phyloP scores from a whole-genome alignment of 768 basidiomycete genomes.

The Scleroderma bovista region DNA sequence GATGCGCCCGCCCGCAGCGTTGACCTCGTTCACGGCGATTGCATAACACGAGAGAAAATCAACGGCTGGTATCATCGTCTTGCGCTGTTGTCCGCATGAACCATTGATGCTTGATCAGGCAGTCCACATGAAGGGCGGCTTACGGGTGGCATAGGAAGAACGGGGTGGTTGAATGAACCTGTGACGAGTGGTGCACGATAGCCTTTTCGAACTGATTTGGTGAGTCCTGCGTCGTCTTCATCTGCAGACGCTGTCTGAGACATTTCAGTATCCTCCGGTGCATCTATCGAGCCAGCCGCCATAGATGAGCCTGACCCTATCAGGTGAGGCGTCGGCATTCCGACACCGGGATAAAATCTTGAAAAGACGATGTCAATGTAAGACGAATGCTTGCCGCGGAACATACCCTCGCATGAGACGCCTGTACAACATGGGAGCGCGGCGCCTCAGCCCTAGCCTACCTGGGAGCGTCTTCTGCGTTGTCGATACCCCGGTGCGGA shows the following conservation, averaged over 20 bases:
- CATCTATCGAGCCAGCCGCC: conserved; percentile 17
- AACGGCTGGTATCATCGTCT: conserved; percentile 85
- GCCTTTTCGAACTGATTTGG: not conserved
- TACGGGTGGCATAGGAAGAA: conserved; percentile 80
- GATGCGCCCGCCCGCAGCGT: conserved; percentile 87
- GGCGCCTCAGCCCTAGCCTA: conserved; percentile 68
- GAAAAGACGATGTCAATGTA: no score
- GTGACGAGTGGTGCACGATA: conserved; percentile 43
- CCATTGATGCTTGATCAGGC: not conserved
- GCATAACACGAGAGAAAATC: conserved; percentile 94
- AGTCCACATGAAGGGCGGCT: conserved; percentile 22
- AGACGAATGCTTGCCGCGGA: not conserved
- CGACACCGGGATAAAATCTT: conserved; percentile 51
- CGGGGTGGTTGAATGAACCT: conserved; percentile 74
- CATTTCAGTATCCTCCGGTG: conserved; percentile 10
- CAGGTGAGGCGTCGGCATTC: conserved; percentile 30
- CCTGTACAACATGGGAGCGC: conserved; percentile 85
- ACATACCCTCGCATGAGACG: conserved; percentile 83
- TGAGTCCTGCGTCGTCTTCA: conserved; percentile 3
- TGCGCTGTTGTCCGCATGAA: conserved; percentile 44
- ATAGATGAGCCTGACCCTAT: conserved; percentile 26
- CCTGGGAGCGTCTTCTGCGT: conserved; percentile 80
- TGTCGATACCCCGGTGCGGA: conserved; percentile 77
- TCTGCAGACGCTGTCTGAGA: not conserved
- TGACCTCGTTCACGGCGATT: conserved; percentile 93